Conservation (phyloP, 1,284 basidiomycete species). For the Sporisorium exsertum region DNA sequence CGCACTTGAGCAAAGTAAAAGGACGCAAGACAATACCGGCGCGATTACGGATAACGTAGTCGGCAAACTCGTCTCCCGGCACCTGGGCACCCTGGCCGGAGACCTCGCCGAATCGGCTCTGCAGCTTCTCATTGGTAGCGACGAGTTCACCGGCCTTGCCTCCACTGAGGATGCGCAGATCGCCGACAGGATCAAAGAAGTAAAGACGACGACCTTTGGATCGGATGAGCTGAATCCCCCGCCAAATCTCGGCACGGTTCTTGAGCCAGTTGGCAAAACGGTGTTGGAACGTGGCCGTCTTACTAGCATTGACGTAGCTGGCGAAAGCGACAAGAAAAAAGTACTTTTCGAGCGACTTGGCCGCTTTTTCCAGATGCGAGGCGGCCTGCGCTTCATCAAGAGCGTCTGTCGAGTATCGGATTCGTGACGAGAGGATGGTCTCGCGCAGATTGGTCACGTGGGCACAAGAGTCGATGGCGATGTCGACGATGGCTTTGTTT, state of each 20-base stretch:
- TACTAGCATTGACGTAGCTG: conserved; percentile 82
- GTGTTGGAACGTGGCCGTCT: conserved; percentile 76
- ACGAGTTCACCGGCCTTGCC: conserved; percentile 54
- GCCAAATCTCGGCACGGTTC: conserved; percentile 91
- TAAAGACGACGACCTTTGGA: conserved; percentile 62
- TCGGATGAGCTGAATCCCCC: conserved; percentile 67
- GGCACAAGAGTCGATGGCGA: conserved; percentile 65
- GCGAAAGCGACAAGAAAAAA: conserved; percentile 97
- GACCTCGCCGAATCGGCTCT: conserved; percentile 47
- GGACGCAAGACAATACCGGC: conserved; percentile 66
- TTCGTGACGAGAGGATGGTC: conserved; percentile 60
- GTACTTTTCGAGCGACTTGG: conserved; percentile 73
- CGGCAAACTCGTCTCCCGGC: conserved; percentile 68
- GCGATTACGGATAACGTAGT: conserved; percentile 67
- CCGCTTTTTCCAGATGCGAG: conserved; percentile 58
- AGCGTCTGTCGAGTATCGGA: conserved; percentile 60
- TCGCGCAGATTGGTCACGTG: conserved; percentile 66
- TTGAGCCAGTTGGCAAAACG: conserved; percentile 88
- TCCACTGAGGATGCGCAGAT: conserved; percentile 58
- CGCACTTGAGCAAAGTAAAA: conserved; percentile 65
- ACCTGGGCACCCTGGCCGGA: conserved; percentile 53
- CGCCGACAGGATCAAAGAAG: conserved; percentile 68
- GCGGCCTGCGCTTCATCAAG: conserved; percentile 52
- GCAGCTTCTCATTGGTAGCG: conserved; percentile 47
- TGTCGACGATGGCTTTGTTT: conserved; percentile 64